Evolutionary conservation across 2,329 filamentous ascomycete genomes (phyloP).

Genomic region (Botrytis fabae): DNA sequence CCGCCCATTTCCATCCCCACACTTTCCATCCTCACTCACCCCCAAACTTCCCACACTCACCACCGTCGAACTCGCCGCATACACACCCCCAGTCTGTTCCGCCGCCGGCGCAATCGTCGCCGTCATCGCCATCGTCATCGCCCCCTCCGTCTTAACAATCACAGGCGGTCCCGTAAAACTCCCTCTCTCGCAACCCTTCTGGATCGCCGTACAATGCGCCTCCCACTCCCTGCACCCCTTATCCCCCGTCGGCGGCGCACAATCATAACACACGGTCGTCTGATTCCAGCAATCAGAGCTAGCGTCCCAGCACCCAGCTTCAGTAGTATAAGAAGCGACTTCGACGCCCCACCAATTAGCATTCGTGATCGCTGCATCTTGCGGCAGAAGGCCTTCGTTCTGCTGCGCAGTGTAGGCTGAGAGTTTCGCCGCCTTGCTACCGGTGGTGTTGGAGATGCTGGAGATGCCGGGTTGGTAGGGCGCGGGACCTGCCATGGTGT

Average conservation of each 20-base stretch:
- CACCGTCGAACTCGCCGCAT: constrained; percentile 3
- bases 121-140: too few relatives aligned
- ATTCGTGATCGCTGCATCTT: constrained; percentile 61
- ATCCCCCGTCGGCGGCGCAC: constrained; percentile 58
- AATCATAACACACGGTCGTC: constrained; percentile 57
- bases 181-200: constrained; percentile 46
- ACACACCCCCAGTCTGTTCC: background rate
- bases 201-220: constrained; percentile 56
- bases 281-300: constrained; percentile 60
- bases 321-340: constrained; percentile 55
- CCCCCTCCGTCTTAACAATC: background rate
- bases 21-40: constrained; percentile 13
- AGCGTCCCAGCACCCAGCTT: constrained; percentile 60
- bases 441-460: background rate
- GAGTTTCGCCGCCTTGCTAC: constrained; percentile 7
- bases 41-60: background rate
- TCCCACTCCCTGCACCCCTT: constrained; percentile 63
- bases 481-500: constrained; percentile 57
- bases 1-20: constrained; percentile 5
- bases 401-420: constrained; percentile 38
- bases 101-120: background rate
- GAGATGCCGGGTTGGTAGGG: constrained; percentile 32
- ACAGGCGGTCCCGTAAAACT: constrained; percentile 50
- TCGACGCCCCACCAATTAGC: constrained; percentile 72
- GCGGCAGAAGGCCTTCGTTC: constrained; percentile 54